Conservation (phyloP, 352 stramenopile species). For the Pythium brassicae region DNA sequence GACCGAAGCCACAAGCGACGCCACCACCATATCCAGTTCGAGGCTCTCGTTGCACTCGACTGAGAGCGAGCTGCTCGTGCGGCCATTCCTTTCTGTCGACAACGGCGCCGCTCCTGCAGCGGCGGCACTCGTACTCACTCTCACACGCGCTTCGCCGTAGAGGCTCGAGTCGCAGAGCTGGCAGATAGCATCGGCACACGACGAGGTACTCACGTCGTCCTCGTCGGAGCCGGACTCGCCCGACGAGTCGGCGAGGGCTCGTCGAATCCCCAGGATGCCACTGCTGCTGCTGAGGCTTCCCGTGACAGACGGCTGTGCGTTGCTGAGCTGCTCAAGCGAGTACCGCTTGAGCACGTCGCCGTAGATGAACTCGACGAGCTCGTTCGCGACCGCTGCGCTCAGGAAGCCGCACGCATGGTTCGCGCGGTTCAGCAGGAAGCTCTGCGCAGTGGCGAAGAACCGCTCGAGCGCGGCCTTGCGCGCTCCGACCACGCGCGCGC, state of each 20-base stretch:
- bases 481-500: constrained; percentile 31
- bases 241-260: constrained; percentile 14
- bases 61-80: constrained; percentile 3
- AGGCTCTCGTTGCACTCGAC: constrained; percentile 11
- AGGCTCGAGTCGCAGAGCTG: constrained; percentile 39
- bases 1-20: constrained; percentile 1
- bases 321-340: constrained; percentile 22
- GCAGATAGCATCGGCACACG: constrained; percentile 20
- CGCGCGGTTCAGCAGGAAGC: constrained; percentile 46
- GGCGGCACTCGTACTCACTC: neutral
- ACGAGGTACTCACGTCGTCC: constrained; percentile 25
- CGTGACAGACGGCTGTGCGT: constrained; percentile 9
- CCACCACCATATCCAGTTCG: constrained; percentile 8
- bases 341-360: constrained; percentile 49
- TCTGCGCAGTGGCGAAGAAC: constrained; percentile 57
- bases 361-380: constrained; percentile 64
- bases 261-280: neutral
- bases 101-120: neutral
- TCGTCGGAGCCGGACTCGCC: constrained; percentile 21
- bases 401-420: constrained; percentile 60
- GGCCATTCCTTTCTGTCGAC: constrained; percentile 7
- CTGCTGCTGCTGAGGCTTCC: neutral
- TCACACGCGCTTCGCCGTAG: constrained; percentile 36
- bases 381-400: constrained; percentile 20
- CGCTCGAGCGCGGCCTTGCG: constrained; percentile 47